phyloP scores from a whole-genome alignment of 345 rosid species.

The Camelina hispida region DNA sequence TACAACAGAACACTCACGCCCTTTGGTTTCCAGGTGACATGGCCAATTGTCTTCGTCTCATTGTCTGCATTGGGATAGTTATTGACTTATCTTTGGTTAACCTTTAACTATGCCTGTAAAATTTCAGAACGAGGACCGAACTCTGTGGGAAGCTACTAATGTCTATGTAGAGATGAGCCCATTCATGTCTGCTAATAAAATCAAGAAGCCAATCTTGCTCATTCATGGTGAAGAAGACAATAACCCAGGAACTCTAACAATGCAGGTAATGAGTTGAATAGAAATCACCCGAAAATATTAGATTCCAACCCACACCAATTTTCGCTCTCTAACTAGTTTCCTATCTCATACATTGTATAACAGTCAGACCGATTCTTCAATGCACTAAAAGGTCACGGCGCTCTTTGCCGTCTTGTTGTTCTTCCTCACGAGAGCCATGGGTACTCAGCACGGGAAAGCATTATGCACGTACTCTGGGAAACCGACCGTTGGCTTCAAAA shows the following conservation, averaged over 20 bases:
- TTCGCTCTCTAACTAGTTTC: constrained; percentile 29
- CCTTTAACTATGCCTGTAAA: constrained; percentile 15
- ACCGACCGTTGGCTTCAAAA: constrained; percentile 95
- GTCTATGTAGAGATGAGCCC: constrained; percentile 98
- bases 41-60: constrained; percentile 3
- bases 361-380: constrained; percentile 97
- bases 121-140: constrained; percentile 88
- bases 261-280: constrained; percentile 66
- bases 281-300: background rate
- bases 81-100: constrained; percentile 14
- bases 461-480: constrained; percentile 99
- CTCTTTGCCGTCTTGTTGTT: constrained; percentile 82
- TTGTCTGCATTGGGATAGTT: constrained; percentile 28
- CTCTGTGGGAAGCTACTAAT: constrained; percentile 92
- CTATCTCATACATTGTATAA: constrained; percentile 29
- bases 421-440: constrained; percentile 99
- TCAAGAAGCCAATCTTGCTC: constrained; percentile 95
- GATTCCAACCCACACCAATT: background rate
- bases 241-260: constrained; percentile 93
- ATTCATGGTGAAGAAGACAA: constrained; percentile 98
- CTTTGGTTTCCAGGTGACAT: constrained; percentile 91
- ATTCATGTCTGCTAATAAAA: constrained; percentile 91
- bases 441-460: constrained; percentile 92
- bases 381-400: constrained; percentile 97
- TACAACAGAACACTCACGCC: constrained; percentile 98